Evolutionary conservation across 1,139 yeast species (phyloP).

Genomic region (Entelexis paramagnoliae): DNA sequence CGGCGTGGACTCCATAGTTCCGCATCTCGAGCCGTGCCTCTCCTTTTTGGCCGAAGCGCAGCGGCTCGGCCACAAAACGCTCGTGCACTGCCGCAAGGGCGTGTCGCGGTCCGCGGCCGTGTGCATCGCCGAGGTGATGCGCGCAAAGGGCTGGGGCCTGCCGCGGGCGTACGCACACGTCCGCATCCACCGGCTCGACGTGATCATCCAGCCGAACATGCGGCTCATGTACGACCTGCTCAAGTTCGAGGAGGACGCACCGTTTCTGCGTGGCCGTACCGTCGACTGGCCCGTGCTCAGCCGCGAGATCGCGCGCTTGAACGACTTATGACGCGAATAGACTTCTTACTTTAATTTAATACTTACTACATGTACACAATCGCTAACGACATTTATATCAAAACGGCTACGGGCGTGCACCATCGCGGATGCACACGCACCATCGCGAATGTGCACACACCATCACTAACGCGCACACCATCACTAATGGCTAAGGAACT

Average conservation of each 20-base stretch:
- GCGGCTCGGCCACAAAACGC: constrained; percentile 38
- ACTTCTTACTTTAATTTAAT: too few relatives aligned
- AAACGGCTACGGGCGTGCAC: too few relatives aligned
- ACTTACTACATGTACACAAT: too few relatives aligned
- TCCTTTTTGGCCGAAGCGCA: constrained; percentile 38
- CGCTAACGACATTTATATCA: too few relatives aligned
- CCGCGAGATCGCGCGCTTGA: constrained; percentile 68
- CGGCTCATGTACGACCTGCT: constrained; percentile 75
- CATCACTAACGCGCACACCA: too few relatives aligned
- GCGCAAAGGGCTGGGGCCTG: constrained; percentile 58
- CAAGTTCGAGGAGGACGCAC: constrained; percentile 55
- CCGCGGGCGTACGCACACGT: constrained; percentile 56
- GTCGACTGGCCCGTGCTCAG: constrained; percentile 90
- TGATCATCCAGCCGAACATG: constrained; percentile 83
- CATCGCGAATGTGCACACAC: too few relatives aligned
- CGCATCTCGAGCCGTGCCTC: constrained; percentile 36
- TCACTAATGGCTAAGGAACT: too few relatives aligned
- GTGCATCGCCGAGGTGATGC: constrained; percentile 85
- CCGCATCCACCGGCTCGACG: constrained; percentile 71
- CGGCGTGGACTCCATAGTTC: constrained; percentile 41
- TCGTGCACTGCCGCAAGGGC: constrained; percentile 60
- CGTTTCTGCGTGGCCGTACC: constrained; percentile 38
- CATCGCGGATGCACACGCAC: too few relatives aligned
- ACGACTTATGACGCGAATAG: constrained; percentile 27
- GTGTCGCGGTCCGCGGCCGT: constrained; percentile 78